Evolutionary conservation across 2,329 filamentous ascomycete species (phyloP), one percentile per base, ranked within the genome.

Genomic region (Metarhizium album): DNA sequence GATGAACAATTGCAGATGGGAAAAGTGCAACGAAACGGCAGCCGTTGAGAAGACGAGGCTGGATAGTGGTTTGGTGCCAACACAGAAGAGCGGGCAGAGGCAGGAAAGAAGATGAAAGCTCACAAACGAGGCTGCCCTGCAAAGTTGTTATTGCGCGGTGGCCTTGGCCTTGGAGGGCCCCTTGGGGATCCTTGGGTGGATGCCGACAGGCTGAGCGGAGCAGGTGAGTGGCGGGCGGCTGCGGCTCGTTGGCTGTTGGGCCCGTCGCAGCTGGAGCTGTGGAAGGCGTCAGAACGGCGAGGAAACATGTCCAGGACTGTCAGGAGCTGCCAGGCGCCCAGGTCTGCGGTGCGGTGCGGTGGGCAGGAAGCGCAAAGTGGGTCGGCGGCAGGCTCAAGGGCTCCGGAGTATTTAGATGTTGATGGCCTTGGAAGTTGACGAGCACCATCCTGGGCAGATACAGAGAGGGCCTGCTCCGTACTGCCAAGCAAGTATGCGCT

Each of bases 221-320:
- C 40, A 24, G 40, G 8, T 9, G n/a, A 43, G 40, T 48, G 51
- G 47, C 46, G 38, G 45, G 48, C 31, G 48, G 48, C 11, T 48
- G 43, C 42, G 47, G 31, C 42, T 51, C 35, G 24, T 22, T 40
- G 37, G n/a, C 16, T 40, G 6, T 18, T 18, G 6, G 45, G 45
- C 18, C 24, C 40, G 40, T 43, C 24, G 47, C 20, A 23, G 40
- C 33, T 33, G 35, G 31, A 27, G 11, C 37, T 49, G 31, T 54
- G 47, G 53, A 54, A 54, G 38, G 53, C 46, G 16, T 50, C 53
- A 47, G 53, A 54, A 54, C 33, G 47, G 47, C 23, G 50, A 45
- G 50, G 53, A 54, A 54, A 48, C n/a, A n/a, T n/a, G n/a, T n/a
- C n/a, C n/a, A n/a, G n/a, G n/a, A n/a, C n/a, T 45, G 22, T 45